Percentiles rank a stretch among this genome's conserved stretches.
These are phyloP conservation scores for Magnaporthiopsis poae DNA, from an alignment of 2,329 filamentous ascomycete genomes.

Conservation along the genomic window DNA sequence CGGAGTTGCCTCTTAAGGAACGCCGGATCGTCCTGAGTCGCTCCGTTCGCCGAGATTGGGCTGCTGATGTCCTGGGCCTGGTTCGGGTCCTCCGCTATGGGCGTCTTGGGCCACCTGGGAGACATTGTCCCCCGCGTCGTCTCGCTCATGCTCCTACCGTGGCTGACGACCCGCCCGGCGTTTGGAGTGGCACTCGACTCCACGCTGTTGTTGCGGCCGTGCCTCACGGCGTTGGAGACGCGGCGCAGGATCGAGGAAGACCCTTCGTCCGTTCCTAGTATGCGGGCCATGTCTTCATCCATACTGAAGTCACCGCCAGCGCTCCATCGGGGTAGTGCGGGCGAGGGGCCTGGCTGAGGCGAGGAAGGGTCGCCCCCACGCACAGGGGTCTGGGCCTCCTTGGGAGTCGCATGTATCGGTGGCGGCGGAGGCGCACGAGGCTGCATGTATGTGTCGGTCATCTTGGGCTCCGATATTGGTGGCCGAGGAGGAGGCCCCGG, in stretches of 20 bases:
- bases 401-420: constrained; percentile 21
- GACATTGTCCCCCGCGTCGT: constrained; percentile 56
- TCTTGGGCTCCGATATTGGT: constrained; percentile 29
- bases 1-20: constrained; percentile 66
- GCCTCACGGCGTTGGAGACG: constrained; percentile 86
- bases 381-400: background rate
- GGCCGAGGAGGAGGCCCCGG: constrained; percentile 19
- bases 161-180: constrained; percentile 32
- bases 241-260: constrained; percentile 74
- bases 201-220: constrained; percentile 79
- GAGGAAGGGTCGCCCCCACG: constrained; percentile 23
- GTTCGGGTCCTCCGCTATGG: constrained; percentile 41
- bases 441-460: constrained; percentile 46
- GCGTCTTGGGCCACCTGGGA: constrained; percentile 61
- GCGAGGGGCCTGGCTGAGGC: constrained; percentile 42
- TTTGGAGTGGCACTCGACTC: constrained; percentile 38
- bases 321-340: constrained; percentile 64
- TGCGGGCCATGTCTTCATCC: constrained; percentile 90
- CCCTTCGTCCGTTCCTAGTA: constrained; percentile 67
- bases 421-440: constrained; percentile 47
- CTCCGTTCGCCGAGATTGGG: constrained; percentile 54
- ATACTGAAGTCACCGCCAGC: constrained; percentile 78
- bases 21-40: constrained; percentile 48
- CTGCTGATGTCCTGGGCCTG: constrained; percentile 57
- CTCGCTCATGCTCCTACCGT: constrained; percentile 56